Conservation (phyloP, 345 rosid species). For the Turritis glabra region DNA sequence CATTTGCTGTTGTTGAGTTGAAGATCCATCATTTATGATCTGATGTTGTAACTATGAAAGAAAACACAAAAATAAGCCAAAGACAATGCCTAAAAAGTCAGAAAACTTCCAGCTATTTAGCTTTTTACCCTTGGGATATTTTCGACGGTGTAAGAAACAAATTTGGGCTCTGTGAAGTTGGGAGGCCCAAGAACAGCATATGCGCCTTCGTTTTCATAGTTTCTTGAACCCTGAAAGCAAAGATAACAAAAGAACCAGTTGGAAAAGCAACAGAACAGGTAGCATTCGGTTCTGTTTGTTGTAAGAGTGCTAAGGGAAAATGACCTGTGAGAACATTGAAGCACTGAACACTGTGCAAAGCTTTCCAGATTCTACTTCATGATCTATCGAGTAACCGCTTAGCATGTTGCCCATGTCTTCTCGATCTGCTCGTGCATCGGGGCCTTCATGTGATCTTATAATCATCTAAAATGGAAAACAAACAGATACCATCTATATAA, state of each 20-base stretch:
- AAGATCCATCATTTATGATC: slow-evolving; percentile 19
- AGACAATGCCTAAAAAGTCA: background rate
- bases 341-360: slow-evolving; percentile 47
- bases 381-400: slow-evolving; percentile 46
- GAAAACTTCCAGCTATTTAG: background rate
- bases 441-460: slow-evolving; percentile 53
- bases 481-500: background rate
- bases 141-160: slow-evolving; percentile 43
- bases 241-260: slow-evolving; percentile 4
- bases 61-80: slow-evolving; percentile 18
- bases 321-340: slow-evolving; percentile 44
- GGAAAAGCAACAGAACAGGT: slow-evolving; percentile 1
- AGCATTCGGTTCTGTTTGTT: background rate
- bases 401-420: slow-evolving; percentile 45
- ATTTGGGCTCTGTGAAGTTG: slow-evolving; percentile 40
- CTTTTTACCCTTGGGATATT: slow-evolving; percentile 40
- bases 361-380: slow-evolving; percentile 49
- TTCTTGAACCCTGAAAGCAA: slow-evolving; percentile 38
- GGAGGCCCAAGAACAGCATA: slow-evolving; percentile 50
- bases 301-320: background rate
- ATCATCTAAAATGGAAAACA: slow-evolving; percentile 36
- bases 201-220: slow-evolving; percentile 44
- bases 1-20: slow-evolving; percentile 11
- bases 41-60: slow-evolving; percentile 29
- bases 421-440: slow-evolving; percentile 42